Evolutionary conservation across 169 alveolate species (phyloP), one percentile per base, ranked within the genome.

Genomic region (Plasmodium billcollinsi): DNA sequence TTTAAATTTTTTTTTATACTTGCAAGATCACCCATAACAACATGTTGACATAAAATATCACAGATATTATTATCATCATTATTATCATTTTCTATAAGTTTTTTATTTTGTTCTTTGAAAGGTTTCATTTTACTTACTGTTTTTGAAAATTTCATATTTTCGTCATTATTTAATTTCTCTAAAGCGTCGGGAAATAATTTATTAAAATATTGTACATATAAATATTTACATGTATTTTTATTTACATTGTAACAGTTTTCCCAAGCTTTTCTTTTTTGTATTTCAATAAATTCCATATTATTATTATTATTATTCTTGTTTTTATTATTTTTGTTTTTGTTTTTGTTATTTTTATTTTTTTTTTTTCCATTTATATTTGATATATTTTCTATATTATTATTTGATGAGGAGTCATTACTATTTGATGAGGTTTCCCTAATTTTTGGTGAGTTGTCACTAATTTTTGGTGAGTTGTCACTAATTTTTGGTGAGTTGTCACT

Each of bases 101-200:
- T 15, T 11, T 39, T 26, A 45, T 49, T 56, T 2, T 20, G 15
- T 1, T 66, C 89, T 45, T 12, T 21, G 12, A 76, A 71, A 12
- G 89, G 69, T 45, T 76, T 76, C 89, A 76, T 76, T 59, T 76
- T 76, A 33, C 89, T 76, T 45, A 76, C 33, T 18, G 49, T 66
- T 47, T 76, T 76, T 1, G 58, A 33, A 65, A 76, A 47, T 2
- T 76, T 76, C 3, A 76, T 24, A 6, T 63, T 8, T 0, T 14
- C 33, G 50, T 50, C 61, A 15, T 3, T 26, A 26, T 18, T 65
- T 15, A 29, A 54, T 33, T 26, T 66, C 61, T 76, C 69, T 11
- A 76, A 21, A 52, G 49, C 89, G 8, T 76, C 39, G 12, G 89
- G 89, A 65, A 76, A 69, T 33, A 66, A n/a, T 43, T 76, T 43